Conservation (phyloP, 768 basidiomycete species). For the Hygrocybe coccinea region DNA sequence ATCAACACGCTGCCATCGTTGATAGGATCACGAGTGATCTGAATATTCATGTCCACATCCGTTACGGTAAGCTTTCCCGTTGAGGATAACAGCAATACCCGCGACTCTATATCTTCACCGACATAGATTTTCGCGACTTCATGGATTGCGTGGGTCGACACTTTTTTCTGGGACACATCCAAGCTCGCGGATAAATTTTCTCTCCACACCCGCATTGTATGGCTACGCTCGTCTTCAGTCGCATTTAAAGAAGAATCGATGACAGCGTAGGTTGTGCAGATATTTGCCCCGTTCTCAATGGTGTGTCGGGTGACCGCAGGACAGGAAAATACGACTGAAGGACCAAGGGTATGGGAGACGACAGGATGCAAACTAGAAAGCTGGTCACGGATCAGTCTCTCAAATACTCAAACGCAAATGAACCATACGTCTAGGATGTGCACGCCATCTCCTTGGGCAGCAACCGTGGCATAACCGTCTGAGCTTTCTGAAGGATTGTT, state of each 20-base stretch:
- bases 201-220: conserved; percentile 60
- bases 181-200: conserved; percentile 42
- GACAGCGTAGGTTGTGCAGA: conserved; percentile 53
- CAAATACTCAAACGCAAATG: conserved; percentile 1
- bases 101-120: conserved; percentile 19
- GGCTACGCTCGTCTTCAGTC: conserved; percentile 35
- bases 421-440: conserved; percentile 66
- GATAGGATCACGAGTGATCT: conserved; percentile 17
- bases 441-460: conserved; percentile 69
- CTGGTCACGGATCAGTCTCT: conserved; percentile 29
- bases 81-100: conserved; percentile 28
- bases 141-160: conserved; percentile 40
- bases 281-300: conserved; percentile 29
- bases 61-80: conserved; percentile 30
- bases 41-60: conserved; percentile 25
- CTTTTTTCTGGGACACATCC: conserved; percentile 40
- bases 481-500: conserved; percentile 29
- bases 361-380: conserved; percentile 60
- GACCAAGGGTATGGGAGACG: conserved; percentile 64
- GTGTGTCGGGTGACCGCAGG: conserved; percentile 46
- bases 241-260: conserved; percentile 47
- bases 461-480: conserved; percentile 60
- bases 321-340: conserved; percentile 57
- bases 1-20: conserved; percentile 11
- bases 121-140: conserved; percentile 29